Base-by-base conservation (phyloP, 2,329 filamentous ascomycete genomes). In the Talaromyces sp. region DNA sequence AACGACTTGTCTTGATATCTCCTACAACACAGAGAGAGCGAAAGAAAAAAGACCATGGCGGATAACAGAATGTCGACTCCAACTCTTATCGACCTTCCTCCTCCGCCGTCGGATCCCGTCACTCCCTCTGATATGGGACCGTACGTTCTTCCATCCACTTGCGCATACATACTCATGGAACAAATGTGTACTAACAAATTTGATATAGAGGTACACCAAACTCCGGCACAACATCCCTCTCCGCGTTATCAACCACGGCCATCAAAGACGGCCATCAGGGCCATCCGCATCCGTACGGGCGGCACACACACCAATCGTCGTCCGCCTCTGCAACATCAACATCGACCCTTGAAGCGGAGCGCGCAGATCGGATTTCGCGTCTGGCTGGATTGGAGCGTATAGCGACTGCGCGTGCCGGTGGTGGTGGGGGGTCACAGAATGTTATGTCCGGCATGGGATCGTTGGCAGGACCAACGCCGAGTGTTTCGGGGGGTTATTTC, bases 241-340 rank as follows among this genome's bases (percentile, higher is more conserved):
- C 91, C 25, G 87, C 91, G 40, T 83, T 97, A 50, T 96, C 91
- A 15, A 97, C 93, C 17, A 94, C 91, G 11, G 93, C 93, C 53
- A 96, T 96, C 80, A 96, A 97, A 75, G 93, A 97, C 71, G 93
- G 93, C 66, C 91, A 97, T 69, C 89, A 91, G 61, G 93, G 93
- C 63, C 85, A 91, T 69, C 81, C 87, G 28, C 84, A 85, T 28
- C 81, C 86, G 58, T 81, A 83, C 60, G 73, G 74, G 59, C 79
- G 82, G 58, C 79, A 79, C 61, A 73, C 74, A 39, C 73, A 74
- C 43, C 84, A 84, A 53, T 82, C 66, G 77, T 85, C 71, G 75
- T 84, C 67, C 77, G 81, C 64, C 74, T 79, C 78, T n/a, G 72
- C 71, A 36, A 73, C 84, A 6, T 88, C 86, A 19, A 83, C 84